Percentiles rank a stretch among this genome's conserved stretches.
phyloP scores from a whole-genome alignment of 768 basidiomycete species.

The Termitomyces eurrhizus region DNA sequence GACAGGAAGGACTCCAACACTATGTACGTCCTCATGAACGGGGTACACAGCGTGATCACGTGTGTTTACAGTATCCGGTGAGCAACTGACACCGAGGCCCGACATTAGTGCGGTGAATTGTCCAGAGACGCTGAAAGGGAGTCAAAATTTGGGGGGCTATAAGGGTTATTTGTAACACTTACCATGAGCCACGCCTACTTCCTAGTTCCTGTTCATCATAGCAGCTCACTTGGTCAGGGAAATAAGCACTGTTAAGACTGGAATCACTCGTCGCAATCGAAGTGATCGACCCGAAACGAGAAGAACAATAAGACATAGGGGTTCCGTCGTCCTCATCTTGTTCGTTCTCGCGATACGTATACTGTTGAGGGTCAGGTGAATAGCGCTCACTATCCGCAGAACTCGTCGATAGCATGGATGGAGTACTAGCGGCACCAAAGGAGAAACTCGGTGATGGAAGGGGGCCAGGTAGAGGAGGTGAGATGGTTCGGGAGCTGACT shows the following conservation, averaged over 20 bases:
- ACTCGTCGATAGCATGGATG: conserved; percentile 45
- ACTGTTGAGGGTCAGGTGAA: conserved; percentile 50
- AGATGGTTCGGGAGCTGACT: conserved; percentile 41
- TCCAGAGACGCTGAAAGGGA: conserved; percentile 27
- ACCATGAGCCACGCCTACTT: conserved; percentile 41
- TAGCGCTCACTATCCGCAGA: conserved; percentile 49
- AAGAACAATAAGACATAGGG: conserved; percentile 45
- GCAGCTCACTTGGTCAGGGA: conserved; percentile 39
- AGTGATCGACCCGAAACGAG: conserved; percentile 59
- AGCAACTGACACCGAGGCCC: conserved; percentile 34
- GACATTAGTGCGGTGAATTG: conserved; percentile 41
- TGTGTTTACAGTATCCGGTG: conserved; percentile 15
- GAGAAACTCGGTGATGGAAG: conserved; percentile 60
- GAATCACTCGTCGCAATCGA: conserved; percentile 61
- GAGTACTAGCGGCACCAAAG: conserved; percentile 55
- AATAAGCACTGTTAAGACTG: conserved; percentile 47
- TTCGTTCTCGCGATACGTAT: conserved; percentile 44
- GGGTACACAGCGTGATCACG: conserved; percentile 18
- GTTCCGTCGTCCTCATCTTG: conserved; percentile 49
- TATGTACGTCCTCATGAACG: conserved; percentile 23
- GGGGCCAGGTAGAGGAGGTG: conserved; percentile 49
- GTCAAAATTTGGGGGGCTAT: conserved; percentile 6
- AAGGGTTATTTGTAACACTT: conserved; percentile 20
- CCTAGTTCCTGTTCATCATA: conserved; percentile 22
- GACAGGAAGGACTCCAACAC: too few relatives aligned